Conservation (phyloP, 192 early-diverging fungal genomes). For the Podila epicladia region DNA sequence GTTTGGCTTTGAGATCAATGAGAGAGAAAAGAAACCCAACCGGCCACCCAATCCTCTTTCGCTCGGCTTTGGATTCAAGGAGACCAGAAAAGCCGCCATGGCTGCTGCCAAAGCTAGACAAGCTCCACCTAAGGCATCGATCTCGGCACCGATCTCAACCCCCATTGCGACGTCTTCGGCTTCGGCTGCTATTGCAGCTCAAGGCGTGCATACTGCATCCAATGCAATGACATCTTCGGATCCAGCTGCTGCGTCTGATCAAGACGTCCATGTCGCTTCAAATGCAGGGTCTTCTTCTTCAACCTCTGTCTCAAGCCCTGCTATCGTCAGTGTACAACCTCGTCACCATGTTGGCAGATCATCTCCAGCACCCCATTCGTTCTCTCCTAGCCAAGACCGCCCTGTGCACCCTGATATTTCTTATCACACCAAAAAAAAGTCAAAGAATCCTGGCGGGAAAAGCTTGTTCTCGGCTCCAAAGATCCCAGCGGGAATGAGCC, state of each 20-base stretch:
- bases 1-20: slow-evolving; percentile 2
- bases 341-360: not conserved
- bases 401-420: slow-evolving; percentile 25
- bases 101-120: slow-evolving; percentile 5
- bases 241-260: not conserved
- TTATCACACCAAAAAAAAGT: not conserved
- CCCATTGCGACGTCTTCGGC: not conserved
- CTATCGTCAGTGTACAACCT: not conserved
- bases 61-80: slow-evolving; percentile 38
- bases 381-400: slow-evolving; percentile 42
- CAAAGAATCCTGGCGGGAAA: not conserved
- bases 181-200: not conserved
- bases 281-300: too few relatives aligned
- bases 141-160: not conserved
- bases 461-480: slow-evolving; percentile 2
- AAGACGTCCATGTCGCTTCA: too few relatives aligned
- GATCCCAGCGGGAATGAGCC: slow-evolving; percentile 7
- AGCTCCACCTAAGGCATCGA: not conserved
- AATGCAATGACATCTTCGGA: not conserved
- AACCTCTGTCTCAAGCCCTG: not conserved
- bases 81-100: slow-evolving; percentile 9
- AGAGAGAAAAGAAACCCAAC: not conserved
- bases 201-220: not conserved
- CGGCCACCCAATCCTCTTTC: not conserved
- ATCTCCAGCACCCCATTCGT: slow-evolving; percentile 12